Evolutionary conservation across 2,329 filamentous ascomycete species (phyloP).

Genomic region (Plenodomus tracheiphilus): DNA sequence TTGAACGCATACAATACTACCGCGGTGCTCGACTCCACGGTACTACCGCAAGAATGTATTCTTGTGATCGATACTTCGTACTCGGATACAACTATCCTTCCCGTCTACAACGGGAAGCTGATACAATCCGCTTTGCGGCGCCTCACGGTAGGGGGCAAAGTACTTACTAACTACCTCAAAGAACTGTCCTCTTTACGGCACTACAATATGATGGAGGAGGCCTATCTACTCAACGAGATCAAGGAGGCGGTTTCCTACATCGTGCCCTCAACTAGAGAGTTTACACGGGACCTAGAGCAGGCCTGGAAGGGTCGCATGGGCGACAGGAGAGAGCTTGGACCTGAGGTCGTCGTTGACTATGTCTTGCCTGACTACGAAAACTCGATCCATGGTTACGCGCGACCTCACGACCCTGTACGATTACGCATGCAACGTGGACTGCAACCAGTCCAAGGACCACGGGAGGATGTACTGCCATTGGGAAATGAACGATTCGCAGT

Average conservation of each 20-base stretch:
- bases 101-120: conserved; percentile 77
- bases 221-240: conserved; percentile 91
- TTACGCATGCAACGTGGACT: conserved; percentile 56
- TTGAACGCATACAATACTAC: conserved; percentile 75
- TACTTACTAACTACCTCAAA: conserved; percentile 90
- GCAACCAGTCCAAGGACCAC: conserved; percentile 51
- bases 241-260: conserved; percentile 90
- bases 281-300: conserved; percentile 74
- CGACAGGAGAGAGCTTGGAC: conserved; percentile 58
- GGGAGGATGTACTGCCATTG: conserved; percentile 81
- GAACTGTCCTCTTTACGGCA: conserved; percentile 87
- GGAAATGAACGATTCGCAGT: conserved; percentile 91
- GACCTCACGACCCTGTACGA: conserved; percentile 75
- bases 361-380: conserved; percentile 80
- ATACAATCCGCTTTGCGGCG: conserved; percentile 80
- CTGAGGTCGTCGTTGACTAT: conserved; percentile 79
- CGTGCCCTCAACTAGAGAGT: conserved; percentile 63
- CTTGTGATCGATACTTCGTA: conserved; percentile 90
- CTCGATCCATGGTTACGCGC: conserved; percentile 67
- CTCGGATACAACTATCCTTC: conserved; percentile 88
- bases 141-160: conserved; percentile 88
- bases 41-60: conserved; percentile 74
- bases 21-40: conserved; percentile 48
- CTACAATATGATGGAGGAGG: conserved; percentile 94
- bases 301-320: conserved; percentile 70